Percentiles rank a stretch among this genome's conserved stretches.
Evolutionary conservation across 345 rosid species (phyloP).

Genomic region (Eucalyptus polybractea): DNA sequence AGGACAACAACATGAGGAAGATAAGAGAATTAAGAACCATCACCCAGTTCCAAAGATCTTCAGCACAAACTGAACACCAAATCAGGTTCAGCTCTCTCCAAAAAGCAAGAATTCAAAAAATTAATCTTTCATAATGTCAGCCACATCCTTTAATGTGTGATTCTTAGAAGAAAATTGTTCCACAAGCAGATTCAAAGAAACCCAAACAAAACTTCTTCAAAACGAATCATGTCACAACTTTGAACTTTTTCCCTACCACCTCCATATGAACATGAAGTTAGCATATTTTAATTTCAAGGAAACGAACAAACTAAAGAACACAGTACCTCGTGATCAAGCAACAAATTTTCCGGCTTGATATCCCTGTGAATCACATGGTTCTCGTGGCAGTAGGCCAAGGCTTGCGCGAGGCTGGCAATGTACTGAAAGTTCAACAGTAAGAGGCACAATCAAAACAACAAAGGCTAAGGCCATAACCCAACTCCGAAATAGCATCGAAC

Average conservation of each 20-base stretch:
- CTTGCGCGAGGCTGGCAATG: constrained; percentile 79
- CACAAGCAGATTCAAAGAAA: not conserved
- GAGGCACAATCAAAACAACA: not conserved
- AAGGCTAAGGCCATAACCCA: not conserved
- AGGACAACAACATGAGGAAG: not conserved
- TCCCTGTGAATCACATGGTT: constrained; percentile 96
- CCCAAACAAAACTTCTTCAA: not conserved
- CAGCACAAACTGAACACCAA: not conserved
- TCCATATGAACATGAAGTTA: not conserved
- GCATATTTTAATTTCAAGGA: not conserved
- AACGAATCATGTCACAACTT: not conserved
- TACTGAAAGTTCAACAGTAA: constrained; percentile 35
- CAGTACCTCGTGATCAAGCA: constrained; percentile 90
- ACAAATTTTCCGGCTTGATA: constrained; percentile 90
- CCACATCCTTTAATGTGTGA: not conserved
- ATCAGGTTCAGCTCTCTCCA: not conserved
- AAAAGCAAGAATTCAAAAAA: not conserved
- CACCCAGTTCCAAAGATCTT: not conserved
- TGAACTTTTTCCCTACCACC: not conserved
- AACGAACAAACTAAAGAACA: not conserved
- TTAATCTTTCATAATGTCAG: not conserved
- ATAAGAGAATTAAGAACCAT: not conserved
- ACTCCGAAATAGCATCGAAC: not conserved
- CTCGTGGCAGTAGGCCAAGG: constrained; percentile 82
- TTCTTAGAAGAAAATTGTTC: not conserved